Conservation (phyloP, 306 rosid species). For the Vigna angularis region DNA sequence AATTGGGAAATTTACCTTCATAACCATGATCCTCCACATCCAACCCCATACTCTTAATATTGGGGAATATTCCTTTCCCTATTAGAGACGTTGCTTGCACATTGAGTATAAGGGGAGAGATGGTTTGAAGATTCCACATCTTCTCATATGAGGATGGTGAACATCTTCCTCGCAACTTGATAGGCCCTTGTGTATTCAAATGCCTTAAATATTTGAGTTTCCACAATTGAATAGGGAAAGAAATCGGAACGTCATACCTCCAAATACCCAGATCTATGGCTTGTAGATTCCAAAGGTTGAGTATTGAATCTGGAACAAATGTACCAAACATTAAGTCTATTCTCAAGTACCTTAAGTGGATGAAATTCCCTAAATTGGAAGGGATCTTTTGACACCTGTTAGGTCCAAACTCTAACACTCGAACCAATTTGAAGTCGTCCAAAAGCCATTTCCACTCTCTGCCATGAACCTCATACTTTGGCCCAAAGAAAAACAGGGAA, state of each 20-base stretch:
- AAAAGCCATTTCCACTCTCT: background rate
- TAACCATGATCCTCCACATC: too few species aligned
- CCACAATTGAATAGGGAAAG: background rate
- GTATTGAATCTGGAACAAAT: constrained; percentile 34
- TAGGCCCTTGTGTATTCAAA: too few species aligned
- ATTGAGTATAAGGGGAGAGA: too few species aligned
- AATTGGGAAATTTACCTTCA: background rate
- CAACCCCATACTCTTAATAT: background rate
- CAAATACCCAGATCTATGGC: background rate
- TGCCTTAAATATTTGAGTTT: background rate
- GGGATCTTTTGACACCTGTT: too few species aligned
- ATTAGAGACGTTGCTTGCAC: too few species aligned
- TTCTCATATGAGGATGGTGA: too few species aligned
- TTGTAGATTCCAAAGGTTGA: constrained; percentile 19
- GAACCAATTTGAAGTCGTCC: too few species aligned
- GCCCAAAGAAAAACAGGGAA: constrained; percentile 30
- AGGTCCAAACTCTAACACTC: too few species aligned
- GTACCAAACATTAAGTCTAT: rapidly evolving
- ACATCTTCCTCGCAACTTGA: too few species aligned
- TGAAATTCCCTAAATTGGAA: constrained; percentile 4
- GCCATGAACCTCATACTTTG: rapidly evolving
- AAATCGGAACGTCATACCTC: background rate
- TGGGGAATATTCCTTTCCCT: background rate
- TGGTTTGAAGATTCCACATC: too few species aligned
- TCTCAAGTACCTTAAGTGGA: constrained; percentile 44